These are phyloP conservation scores for Candida nemodendra DNA, from an alignment of 805 yeast genomes.

Conservation along the genomic window DNA sequence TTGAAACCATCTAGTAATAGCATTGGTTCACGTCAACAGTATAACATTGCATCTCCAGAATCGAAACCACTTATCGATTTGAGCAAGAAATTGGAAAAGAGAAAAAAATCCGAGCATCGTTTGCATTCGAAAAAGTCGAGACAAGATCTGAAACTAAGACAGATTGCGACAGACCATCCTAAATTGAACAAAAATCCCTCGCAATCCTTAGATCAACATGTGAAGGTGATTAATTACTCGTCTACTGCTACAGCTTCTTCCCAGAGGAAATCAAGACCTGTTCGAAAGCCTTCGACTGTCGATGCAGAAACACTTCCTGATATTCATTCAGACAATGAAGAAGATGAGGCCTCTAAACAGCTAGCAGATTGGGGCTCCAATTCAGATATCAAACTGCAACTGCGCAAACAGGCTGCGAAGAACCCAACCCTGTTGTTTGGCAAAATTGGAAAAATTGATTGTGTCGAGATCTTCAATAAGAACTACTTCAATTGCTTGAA, in stretches of 20 bases:
- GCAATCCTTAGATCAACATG: not conserved
- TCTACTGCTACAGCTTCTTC: not conserved
- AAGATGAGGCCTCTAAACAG: constrained; percentile 16
- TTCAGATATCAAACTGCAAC: constrained; percentile 15
- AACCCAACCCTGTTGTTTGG: constrained; percentile 32
- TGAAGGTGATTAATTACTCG: not conserved
- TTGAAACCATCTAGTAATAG: constrained; percentile 16
- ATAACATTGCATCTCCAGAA: constrained; percentile 12
- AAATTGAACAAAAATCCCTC: constrained; percentile 13
- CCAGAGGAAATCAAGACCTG: constrained; percentile 3
- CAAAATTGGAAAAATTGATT: constrained; percentile 16
- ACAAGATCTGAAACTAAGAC: constrained; percentile 11
- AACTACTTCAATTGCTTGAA: constrained; percentile 24
- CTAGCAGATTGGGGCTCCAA: constrained; percentile 28
- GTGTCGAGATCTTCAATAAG: constrained; percentile 24
- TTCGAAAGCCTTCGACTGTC: not conserved
- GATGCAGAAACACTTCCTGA: constrained; percentile 19
- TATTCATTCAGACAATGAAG: constrained; percentile 24
- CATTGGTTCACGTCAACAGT: constrained; percentile 5
- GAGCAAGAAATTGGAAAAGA: constrained; percentile 20
- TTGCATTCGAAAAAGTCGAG: constrained; percentile 13
- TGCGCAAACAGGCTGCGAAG: constrained; percentile 19
- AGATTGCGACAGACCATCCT: constrained; percentile 20
- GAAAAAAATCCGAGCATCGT: constrained; percentile 17
- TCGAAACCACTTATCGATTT: constrained; percentile 19